Evolutionary conservation across 2,329 filamentous ascomycete species (phyloP).

Genomic region (Teratosphaeria epicoccoides): DNA sequence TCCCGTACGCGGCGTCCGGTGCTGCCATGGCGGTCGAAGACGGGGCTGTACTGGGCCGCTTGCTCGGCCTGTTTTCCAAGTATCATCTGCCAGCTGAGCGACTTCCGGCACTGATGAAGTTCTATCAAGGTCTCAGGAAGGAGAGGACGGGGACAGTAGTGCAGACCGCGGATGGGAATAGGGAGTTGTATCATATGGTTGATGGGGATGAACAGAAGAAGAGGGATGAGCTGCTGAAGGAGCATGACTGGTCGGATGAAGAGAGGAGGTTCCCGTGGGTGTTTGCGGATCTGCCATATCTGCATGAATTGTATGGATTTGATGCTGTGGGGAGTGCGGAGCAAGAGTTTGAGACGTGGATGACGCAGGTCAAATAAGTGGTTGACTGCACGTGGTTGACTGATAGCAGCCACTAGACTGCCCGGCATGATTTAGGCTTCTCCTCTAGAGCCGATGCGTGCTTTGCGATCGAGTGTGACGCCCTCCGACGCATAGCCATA

Average conservation of each 20-base stretch:
- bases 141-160: not conserved
- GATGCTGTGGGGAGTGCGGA: conserved; percentile 1
- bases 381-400: no score
- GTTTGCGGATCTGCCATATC: not conserved
- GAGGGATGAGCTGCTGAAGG: not conserved
- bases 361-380: no score
- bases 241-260: not conserved
- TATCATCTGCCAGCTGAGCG: not conserved
- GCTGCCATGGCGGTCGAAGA: conserved; percentile 1
- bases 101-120: not conserved
- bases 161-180: not conserved
- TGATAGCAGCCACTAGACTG: no score
- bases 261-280: not conserved
- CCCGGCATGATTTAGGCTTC: no score
- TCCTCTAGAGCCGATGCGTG: no score
- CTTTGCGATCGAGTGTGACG: no score
- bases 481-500: no score
- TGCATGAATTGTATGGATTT: not conserved
- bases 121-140: not conserved
- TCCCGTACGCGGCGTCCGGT: not conserved
- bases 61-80: not conserved
- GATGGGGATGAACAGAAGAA: not conserved
- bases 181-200: not conserved
- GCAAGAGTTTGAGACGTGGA: not conserved
- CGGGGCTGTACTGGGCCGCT: not conserved